phyloP scores from a whole-genome alignment of 345 rosid species.

The Lepidium didymum region DNA sequence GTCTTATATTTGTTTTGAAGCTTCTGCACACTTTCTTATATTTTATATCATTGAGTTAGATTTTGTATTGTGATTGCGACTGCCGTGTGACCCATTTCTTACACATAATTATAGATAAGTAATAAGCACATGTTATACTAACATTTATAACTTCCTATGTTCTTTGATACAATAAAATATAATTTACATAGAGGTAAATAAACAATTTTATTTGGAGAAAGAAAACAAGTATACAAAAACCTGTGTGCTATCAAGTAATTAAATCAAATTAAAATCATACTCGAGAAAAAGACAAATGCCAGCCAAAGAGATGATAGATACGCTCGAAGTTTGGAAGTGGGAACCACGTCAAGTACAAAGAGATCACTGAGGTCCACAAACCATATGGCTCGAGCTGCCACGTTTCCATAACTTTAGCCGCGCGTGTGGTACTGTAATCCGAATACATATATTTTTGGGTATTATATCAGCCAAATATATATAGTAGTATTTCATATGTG shows the following conservation, averaged over 20 bases:
- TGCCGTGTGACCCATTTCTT: background rate
- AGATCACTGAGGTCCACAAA: background rate
- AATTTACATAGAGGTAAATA: background rate
- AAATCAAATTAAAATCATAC: background rate
- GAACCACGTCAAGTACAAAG: constrained; percentile 3
- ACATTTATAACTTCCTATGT: no score
- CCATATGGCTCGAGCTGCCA: background rate
- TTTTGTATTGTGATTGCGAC: background rate
- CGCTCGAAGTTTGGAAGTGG: background rate
- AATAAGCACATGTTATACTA: no score
- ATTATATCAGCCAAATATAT: background rate
- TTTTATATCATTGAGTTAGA: background rate
- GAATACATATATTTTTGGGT: background rate
- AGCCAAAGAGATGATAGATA: background rate
- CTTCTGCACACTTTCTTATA: background rate
- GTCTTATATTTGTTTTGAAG: background rate
- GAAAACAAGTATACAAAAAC: no score
- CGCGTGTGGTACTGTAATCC: background rate
- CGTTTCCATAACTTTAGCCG: background rate
- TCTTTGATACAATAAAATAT: background rate
- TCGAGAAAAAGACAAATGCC: background rate
- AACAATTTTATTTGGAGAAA: background rate
- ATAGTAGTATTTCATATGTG: background rate
- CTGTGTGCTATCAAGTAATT: background rate
- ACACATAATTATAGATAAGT: no score